Conservation (phyloP, 2,329 filamentous ascomycete species). For the Trichoderma sp. region DNA sequence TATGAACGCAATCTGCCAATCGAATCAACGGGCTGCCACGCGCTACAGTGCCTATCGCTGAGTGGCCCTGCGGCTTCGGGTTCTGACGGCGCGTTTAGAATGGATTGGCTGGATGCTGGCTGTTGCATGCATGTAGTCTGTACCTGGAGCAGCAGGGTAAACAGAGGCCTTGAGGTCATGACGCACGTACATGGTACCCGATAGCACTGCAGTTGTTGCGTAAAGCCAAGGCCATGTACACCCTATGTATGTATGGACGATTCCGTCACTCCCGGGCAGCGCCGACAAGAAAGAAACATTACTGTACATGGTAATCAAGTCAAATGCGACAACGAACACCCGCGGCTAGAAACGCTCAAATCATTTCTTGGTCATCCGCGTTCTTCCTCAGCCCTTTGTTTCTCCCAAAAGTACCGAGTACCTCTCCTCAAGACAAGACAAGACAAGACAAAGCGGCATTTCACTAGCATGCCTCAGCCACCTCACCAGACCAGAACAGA, state of each 20-base stretch:
- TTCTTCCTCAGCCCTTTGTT: too few relatives aligned
- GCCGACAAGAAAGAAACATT: neutral
- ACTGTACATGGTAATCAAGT: neutral
- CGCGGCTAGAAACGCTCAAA: neutral
- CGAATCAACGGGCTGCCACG: slow-evolving; percentile 18
- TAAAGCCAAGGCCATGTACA: neutral
- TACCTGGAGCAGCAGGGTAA: neutral
- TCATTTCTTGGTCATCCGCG: neutral
- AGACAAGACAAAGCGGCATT: neutral
- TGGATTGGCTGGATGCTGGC: neutral
- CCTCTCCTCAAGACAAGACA: neutral
- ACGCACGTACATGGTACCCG: neutral
- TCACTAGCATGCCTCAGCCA: slow-evolving; percentile 9
- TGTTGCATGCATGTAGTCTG: neutral
- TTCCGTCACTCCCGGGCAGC: neutral
- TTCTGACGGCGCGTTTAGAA: slow-evolving; percentile 7
- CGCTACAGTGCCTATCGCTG: slow-evolving; percentile 20
- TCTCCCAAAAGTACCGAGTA: neutral
- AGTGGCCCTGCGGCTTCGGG: slow-evolving; percentile 17
- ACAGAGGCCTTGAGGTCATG: neutral
- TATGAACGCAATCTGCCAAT: neutral
- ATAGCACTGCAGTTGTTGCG: neutral
- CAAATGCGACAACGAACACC: neutral
- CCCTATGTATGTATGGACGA: neutral
- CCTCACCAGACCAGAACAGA: slow-evolving; percentile 18